Evolutionary conservation across 768 basidiomycete genomes (phyloP), one percentile per base, ranked within the genome.

Genomic region (Mycena galericulata): DNA sequence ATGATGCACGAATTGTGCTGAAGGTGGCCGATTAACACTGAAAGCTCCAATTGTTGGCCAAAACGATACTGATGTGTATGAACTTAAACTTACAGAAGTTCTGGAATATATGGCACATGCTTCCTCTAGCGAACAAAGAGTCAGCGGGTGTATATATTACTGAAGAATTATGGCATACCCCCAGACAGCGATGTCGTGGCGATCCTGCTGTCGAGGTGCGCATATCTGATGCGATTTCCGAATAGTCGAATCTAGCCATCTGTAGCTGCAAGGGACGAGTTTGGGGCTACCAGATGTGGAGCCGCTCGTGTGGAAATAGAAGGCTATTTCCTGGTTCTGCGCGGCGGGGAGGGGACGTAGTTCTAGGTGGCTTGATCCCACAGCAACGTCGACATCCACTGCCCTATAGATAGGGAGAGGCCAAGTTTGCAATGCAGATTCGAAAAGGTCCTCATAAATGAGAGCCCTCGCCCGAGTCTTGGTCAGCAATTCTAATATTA

Each of bases 211-310:
- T 67, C 77, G 79, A 55, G 90, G 90, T 70, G 75, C 77, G 65
- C 83, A 83, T 60, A 87, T 82, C 66, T 84, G 82, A 65, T 80
- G 76, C 41, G 91, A 88, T 77, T 94, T 94, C n/a, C 82, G 72
- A 57, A 89, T 79, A 3, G 86, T 87, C n/a, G 85, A 78, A 67
- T 87, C 79, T 30, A 94, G 69, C 93, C 92, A 94, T 30, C 80
- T 84, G 71, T 87, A 88, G 72, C 80, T 91, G 79, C 90, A 90
- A 18, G 88, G 91, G 0, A 94, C 90, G 29, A 94, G 88, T 74
- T 93, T 94, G 0, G 93, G 93, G 73, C 88, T 91, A 54, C 92
- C 92, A n/a, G 92, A 93, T 9, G 93, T 94, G 41, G 92, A 93
- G 18, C 93, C 93, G 65, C 89, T 91, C 12, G 93, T 93, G 77